These are phyloP conservation scores for Annulohypoxylon maeteangense DNA, from an alignment of 495 filamentous ascomycete species.

Conservation along the genomic window DNA sequence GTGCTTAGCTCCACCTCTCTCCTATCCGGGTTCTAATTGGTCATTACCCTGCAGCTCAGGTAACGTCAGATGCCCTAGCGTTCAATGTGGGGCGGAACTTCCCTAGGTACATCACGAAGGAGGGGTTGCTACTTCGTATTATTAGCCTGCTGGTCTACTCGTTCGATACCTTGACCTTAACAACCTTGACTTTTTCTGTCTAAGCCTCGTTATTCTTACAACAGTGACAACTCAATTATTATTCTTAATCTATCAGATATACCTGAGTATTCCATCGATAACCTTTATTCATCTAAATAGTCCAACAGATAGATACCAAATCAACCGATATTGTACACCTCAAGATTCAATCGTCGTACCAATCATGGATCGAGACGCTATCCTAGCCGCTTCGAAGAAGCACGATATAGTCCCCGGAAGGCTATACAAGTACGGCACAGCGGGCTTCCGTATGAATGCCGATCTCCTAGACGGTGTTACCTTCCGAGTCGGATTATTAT, in stretches of 20 bases:
- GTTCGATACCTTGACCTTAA: slow-evolving; percentile 12
- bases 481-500: slow-evolving; percentile 89
- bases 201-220: background rate
- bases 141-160: no score
- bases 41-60: slow-evolving; percentile 22
- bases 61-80: slow-evolving; percentile 40
- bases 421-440: slow-evolving; percentile 92
- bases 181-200: slow-evolving; percentile 2
- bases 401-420: slow-evolving; percentile 76
- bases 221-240: background rate
- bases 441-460: slow-evolving; percentile 74
- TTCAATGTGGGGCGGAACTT: slow-evolving; percentile 12
- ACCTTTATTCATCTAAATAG: background rate
- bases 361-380: slow-evolving; percentile 51
- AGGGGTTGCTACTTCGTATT: slow-evolving; percentile 31
- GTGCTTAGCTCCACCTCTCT: slow-evolving; percentile 19
- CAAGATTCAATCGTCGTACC: slow-evolving; percentile 1
- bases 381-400: slow-evolving; percentile 70
- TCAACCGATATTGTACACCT: background rate
- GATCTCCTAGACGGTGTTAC: slow-evolving; percentile 86
- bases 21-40: slow-evolving; percentile 17
- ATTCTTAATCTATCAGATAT: background rate
- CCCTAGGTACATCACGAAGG: slow-evolving; percentile 19
- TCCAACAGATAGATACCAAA: background rate
- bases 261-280: background rate